Base-by-base conservation (phyloP, 2,329 filamentous ascomycete genomes). In the Trichoderma oligosporum region DNA sequence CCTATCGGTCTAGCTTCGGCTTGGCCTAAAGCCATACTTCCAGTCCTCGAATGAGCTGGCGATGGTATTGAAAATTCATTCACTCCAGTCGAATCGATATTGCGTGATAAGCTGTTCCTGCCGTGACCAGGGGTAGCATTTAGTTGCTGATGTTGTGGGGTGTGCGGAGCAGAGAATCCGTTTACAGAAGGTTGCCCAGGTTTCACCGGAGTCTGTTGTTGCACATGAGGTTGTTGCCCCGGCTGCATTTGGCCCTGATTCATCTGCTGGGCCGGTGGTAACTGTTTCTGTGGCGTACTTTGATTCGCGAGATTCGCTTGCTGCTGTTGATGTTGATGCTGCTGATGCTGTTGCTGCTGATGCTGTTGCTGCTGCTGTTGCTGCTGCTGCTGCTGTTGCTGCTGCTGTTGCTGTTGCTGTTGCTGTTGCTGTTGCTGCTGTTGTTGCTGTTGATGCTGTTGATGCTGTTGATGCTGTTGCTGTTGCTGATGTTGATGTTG, bases 51-150 rank as follows among this genome's bases (percentile, higher is more conserved):
- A 1, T 74, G 69, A 14, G 72, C 74, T 1, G 79, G 79, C 1
- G 79, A 81, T 7, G 72, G 73, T 59, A 76, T 70, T n/a, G 75
- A 65, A 45, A 79, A 80, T 2, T 78, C 73, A 5, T 66, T 67
- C 9, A 71, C 64, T 8, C 51, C 57, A 16, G 67, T 60, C 4
- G 60, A 60, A 49, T 84, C 81, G 4, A 80, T 71, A 41, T 73
- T 79, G 63, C 80, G 74, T 1, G 82, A 78, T 14, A 60, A 25
- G 36, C 35, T 60, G 35, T 61, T 63, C 53, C 39, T 33, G 16
- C 54, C 58, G 36, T 57, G 57, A 16, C 41, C 39, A 5, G 57
- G 22, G 7, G 39, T 22, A 16, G 39, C 41, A 39, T 52, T 46
- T 24, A 41, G 47, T 44, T 57, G 58, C 31, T 57, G 61, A 29